Percentiles rank a stretch among this genome's conserved stretches.
Evolutionary conservation across 495 filamentous ascomycete species (phyloP).

Genomic region (Articulospora tetracladia): DNA sequence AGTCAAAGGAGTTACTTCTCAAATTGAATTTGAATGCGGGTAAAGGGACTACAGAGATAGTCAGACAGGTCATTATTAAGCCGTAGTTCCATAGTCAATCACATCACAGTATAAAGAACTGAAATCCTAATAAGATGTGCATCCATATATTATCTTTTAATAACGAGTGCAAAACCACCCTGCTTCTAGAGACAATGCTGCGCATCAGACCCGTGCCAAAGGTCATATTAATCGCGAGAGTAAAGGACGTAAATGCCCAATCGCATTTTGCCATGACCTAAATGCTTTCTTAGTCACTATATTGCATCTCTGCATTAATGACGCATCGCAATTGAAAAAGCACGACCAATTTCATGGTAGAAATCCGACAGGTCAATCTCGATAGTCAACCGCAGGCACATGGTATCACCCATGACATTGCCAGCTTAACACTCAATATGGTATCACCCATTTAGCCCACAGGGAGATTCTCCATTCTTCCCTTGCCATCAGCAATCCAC

Average conservation of each 20-base stretch:
- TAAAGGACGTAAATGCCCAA: constrained; percentile 13
- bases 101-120: too few relatives aligned
- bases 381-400: background rate
- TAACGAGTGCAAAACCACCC: too few relatives aligned
- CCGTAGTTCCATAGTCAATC: too few relatives aligned
- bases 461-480: constrained; percentile 66
- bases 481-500: constrained; percentile 68
- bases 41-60: too few relatives aligned
- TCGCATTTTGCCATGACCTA: constrained; percentile 13
- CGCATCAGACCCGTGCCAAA: background rate
- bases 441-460: constrained; percentile 27
- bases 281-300: constrained; percentile 6
- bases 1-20: too few relatives aligned
- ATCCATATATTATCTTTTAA: too few relatives aligned
- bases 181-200: too few relatives aligned
- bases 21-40: too few relatives aligned
- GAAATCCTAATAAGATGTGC: too few relatives aligned
- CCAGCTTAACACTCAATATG: too few relatives aligned
- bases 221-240: background rate
- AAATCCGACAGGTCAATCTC: background rate
- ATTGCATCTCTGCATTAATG: constrained; percentile 2
- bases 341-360: background rate
- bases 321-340: constrained; percentile 14
- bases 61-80: too few relatives aligned
- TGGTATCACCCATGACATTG: too few relatives aligned